Evolutionary conservation across 2,329 filamentous ascomycete genomes (phyloP), one percentile per base, ranked within the genome.

Genomic region (Botrytis sinoallii): DNA sequence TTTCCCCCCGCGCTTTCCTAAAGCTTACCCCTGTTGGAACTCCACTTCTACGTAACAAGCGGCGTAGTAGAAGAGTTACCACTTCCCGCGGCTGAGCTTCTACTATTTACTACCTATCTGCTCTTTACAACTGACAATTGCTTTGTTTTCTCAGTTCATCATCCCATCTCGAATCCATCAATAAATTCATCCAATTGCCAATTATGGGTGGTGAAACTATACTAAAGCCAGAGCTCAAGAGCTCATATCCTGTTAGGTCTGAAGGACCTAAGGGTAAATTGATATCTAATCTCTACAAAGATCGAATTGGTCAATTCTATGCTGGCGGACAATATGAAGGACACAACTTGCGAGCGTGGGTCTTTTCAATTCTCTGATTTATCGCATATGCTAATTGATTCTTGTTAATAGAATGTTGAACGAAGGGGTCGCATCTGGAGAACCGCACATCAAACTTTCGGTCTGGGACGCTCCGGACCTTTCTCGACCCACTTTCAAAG

Each of bases 381-480:
- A 9, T 65, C 3, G 7, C 14, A 38, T 40, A 46, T 68, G 42
- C 75, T 78, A 67, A 77, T 70, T 66, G 52, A 73, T 35, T 42
- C 12, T 42, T 61, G 63, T 38, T 38, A 42, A 48, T 78, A 91
- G 89, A 75, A 94, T 94, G 86, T 88, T 94, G 82, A 87, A 90
- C 79, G 91, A 95, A 82, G 92, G 87, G 68, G 81, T 85, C 68
- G 86, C 82, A 73, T 90, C 90, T 16, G 94, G 94, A 77, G 84
- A 89, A 76, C 89, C 93, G 42, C 88, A 95, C 81, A 90, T 98
- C 80, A 92, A 94, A 84, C 90, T 99, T 73, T 93, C 88, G 74
- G 93, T 94, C 74, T 97, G 95, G 89, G 91, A 92, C 73, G 93
- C 94, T 22, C 95, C 95, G 2, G 86, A 91, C 79, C 90, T 93